A percentile compares a stretch with the other conserved stretches of the same genome.
Evolutionary conservation across 768 basidiomycete species (phyloP).

Genomic region (Chalciporus chontae): DNA sequence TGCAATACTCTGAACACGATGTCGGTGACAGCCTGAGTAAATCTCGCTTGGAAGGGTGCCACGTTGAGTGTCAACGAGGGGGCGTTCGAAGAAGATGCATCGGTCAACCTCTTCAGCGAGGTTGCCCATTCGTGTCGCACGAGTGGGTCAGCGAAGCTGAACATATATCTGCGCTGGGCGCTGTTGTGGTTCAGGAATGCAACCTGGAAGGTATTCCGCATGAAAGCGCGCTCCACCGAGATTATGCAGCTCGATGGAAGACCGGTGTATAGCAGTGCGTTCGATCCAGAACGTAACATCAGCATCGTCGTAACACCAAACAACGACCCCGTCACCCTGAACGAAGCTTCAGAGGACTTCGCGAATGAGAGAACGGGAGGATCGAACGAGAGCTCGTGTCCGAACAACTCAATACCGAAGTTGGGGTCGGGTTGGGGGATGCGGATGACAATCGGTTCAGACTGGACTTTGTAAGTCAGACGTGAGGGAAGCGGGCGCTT

Average conservation of each 20-base stretch:
- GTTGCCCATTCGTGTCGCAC: constrained; percentile 73
- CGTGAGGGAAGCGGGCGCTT: constrained; percentile 73
- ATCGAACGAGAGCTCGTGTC: constrained; percentile 86
- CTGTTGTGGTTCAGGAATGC: constrained; percentile 72
- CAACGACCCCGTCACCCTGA: constrained; percentile 83
- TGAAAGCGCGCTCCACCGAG: constrained; percentile 87
- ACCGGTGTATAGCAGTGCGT: constrained; percentile 78
- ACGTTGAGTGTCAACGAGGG: constrained; percentile 26
- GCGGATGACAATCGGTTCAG: constrained; percentile 81
- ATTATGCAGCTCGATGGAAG: constrained; percentile 77
- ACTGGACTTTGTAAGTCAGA: constrained; percentile 84
- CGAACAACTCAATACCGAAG: constrained; percentile 78
- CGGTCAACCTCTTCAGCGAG: constrained; percentile 65
- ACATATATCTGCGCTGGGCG: constrained; percentile 86
- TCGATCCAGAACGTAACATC: constrained; percentile 79
- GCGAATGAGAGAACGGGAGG: constrained; percentile 79
- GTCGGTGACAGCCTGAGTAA: constrained; percentile 66
- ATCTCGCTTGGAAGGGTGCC: constrained; percentile 39
- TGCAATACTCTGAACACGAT: constrained; percentile 81
- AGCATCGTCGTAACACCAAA: constrained; percentile 82
- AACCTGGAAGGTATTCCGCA: constrained; percentile 94
- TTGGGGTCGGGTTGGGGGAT: constrained; percentile 84
- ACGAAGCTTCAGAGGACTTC: constrained; percentile 77
- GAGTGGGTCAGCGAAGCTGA: constrained; percentile 81
- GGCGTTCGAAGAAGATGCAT: constrained; percentile 37